phyloP scores from a whole-genome alignment of 2,329 filamentous ascomycete genomes.

The Trichoderma polysporum region DNA sequence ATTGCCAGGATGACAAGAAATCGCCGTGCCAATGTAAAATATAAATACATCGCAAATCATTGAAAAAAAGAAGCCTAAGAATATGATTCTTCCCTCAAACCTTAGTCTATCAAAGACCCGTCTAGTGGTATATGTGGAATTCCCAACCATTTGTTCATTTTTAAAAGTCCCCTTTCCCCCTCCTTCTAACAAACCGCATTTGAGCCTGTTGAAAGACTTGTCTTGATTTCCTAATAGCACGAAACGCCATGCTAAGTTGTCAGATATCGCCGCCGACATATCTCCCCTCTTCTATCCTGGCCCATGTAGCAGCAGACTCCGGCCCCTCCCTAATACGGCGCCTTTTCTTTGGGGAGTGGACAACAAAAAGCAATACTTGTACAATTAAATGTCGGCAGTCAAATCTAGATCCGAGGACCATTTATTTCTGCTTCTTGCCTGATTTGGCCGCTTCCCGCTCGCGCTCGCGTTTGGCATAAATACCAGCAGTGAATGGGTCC shows the following conservation, averaged over 20 bases:
- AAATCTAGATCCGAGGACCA: neutral
- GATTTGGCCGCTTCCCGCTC: constrained; percentile 49
- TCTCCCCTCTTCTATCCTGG: neutral
- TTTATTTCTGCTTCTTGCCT: constrained; percentile 54
- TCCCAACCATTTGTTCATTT: neutral
- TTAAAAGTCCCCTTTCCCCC: neutral
- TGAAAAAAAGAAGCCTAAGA: neutral
- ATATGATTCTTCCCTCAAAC: neutral
- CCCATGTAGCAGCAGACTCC: neutral
- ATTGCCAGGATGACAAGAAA: neutral
- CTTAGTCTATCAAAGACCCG: neutral
- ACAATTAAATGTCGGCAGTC: neutral
- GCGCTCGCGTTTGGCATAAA: constrained; percentile 82
- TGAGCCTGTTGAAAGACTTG: constrained; percentile 26
- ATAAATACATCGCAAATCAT: neutral
- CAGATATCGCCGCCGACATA: neutral
- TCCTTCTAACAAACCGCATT: constrained; percentile 4
- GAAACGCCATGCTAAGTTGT: constrained; percentile 17
- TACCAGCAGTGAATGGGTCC: constrained; percentile 90
- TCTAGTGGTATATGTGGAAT: constrained; percentile 22
- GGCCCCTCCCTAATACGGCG: neutral
- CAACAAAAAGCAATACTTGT: neutral
- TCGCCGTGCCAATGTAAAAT: neutral
- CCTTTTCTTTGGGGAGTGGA: neutral
- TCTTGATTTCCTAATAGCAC: neutral